Percentiles rank a stretch among this genome's conserved stretches.
These are phyloP conservation scores for Galerina marginata DNA, from an alignment of 768 basidiomycete genomes.

Conservation along the genomic window DNA sequence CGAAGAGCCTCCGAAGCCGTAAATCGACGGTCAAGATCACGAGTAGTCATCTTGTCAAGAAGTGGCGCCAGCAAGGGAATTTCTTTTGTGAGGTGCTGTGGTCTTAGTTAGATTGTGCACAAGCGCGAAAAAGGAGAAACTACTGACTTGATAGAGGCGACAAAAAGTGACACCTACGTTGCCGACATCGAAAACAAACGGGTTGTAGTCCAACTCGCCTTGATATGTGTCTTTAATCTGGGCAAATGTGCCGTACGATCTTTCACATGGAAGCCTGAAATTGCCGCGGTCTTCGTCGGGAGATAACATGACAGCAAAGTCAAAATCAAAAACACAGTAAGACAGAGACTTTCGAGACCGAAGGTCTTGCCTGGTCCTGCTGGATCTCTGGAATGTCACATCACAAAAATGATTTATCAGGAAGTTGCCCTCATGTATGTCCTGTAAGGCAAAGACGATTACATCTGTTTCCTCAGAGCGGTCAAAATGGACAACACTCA, in stretches of 20 bases:
- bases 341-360: constrained; percentile 11
- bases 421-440: constrained; percentile 16
- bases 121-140: not conserved
- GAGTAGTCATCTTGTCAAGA: constrained; percentile 31
- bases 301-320: constrained; percentile 19
- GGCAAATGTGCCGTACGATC: not conserved
- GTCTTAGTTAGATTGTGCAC: not conserved
- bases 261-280: constrained; percentile 15
- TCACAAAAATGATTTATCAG: constrained; percentile 21
- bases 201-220: constrained; percentile 31
- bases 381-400: not conserved
- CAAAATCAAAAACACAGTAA: constrained; percentile 28
- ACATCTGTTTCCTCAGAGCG: too few relatives aligned
- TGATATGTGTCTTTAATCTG: constrained; percentile 19
- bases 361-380: not conserved
- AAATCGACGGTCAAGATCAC: constrained; percentile 26
- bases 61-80: constrained; percentile 33
- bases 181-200: constrained; percentile 30
- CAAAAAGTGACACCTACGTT: constrained; percentile 19
- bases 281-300: not conserved
- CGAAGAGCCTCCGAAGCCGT: constrained; percentile 30
- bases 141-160: constrained; percentile 14
- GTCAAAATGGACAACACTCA: constrained; percentile 4
- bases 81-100: constrained; percentile 20
- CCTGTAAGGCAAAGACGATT: constrained; percentile 1